Evolutionary conservation across 495 filamentous ascomycete genomes (phyloP), one percentile per base, ranked within the genome.

Genomic region (Darksidea phi): DNA sequence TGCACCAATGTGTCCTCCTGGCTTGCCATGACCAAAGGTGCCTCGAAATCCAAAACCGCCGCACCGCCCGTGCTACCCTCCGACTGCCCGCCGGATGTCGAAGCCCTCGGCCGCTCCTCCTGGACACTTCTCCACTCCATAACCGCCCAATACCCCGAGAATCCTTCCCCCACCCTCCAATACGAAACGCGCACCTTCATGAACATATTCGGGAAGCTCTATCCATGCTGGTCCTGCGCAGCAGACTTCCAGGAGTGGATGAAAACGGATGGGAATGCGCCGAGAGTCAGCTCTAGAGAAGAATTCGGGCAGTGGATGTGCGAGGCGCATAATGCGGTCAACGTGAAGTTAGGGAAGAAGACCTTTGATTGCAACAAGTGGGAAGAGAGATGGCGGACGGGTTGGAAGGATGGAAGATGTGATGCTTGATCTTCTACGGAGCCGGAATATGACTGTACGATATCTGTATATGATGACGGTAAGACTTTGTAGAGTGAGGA

Each of bases 261-360:
- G 77, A 79, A 76, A 60, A 82, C 81, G 68, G 77, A 77, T n/a
- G 77, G 78, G 67, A 88, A 92, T 49, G 80, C 86, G 71, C 84
- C 91, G 54, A 74, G 81, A 68, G 76, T 93, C 28, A 80, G 79
- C 10, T 84, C 82, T 54, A 74, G 88, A 43, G 80, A 82, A 34
- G 88, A 88, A 69, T 91, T 98, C 69, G 94, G 91, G 42, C 80
- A 78, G 66, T 98, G 95, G 95, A 86, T 97, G 80, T 98, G 94
- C 70, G 88, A 93, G 73, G 94, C 94, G 67, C 94, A 98, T 80
- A 98, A 98, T 78, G 91, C 90, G 66, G 94, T 98, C 21, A 98
- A 98, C 80, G 77, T 81, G 49, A 97, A 96, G 77, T 71, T 97
- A 63, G 94, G 94, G 59, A 97, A 97, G 80, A 78, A 83, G 67